Percentiles rank a stretch among this genome's conserved stretches.
Conservation (phyloP, 1,139 yeast species). For the Yamadazyma aaseri region DNA sequence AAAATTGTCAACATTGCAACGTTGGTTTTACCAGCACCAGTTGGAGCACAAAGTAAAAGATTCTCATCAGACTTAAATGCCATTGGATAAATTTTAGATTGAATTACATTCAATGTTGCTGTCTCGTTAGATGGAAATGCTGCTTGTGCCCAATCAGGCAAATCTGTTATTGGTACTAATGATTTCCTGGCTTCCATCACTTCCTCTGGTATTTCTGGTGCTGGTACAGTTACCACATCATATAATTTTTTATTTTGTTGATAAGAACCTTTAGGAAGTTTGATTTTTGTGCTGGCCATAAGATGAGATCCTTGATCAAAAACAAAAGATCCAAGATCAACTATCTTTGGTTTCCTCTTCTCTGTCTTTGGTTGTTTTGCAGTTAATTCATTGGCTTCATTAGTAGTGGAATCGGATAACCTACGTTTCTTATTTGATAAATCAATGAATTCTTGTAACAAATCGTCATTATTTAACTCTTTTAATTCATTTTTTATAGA, state of each 20-base stretch:
- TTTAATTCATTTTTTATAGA: constrained; percentile 27
- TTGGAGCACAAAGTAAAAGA: constrained; percentile 90
- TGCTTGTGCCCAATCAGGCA: constrained; percentile 81
- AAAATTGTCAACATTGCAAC: constrained; percentile 86
- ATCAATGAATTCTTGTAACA: constrained; percentile 27
- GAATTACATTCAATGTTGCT: constrained; percentile 70
- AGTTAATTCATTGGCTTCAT: constrained; percentile 4
- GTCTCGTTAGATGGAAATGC: constrained; percentile 76
- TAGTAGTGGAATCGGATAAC: constrained; percentile 15
- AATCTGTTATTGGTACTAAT: constrained; percentile 54
- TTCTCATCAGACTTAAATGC: constrained; percentile 76
- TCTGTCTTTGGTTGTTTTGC: constrained; percentile 11
- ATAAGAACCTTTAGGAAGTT: constrained; percentile 80
- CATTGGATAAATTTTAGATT: constrained; percentile 74
- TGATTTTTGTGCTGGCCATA: constrained; percentile 64
- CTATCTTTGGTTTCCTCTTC: constrained; percentile 47
- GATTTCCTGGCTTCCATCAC: constrained; percentile 37
- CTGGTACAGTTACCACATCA: constrained; percentile 86
- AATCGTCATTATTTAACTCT: constrained; percentile 19
- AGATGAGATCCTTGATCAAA: constrained; percentile 75
- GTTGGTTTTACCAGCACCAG: constrained; percentile 99
- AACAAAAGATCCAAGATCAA: constrained; percentile 62
- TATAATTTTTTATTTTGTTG: constrained; percentile 71
- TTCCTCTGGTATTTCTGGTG: constrained; percentile 53
- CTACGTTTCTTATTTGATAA: constrained; percentile 9